phyloP scores from a whole-genome alignment of 2,329 filamentous ascomycete genomes.

The Aureobasidium sp. region DNA sequence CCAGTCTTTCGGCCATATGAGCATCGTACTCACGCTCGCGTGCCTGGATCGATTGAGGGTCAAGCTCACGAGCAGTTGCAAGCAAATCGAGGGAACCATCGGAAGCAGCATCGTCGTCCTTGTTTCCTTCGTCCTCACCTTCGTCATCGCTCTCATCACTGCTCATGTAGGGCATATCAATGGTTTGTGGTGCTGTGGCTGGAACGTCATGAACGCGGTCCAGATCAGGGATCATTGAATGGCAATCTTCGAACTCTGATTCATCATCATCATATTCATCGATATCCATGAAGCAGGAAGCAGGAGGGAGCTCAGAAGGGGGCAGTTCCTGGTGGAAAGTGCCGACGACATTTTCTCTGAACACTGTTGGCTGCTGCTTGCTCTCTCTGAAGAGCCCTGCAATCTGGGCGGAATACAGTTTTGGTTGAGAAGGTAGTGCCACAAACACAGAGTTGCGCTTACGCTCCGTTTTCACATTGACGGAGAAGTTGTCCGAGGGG shows the following conservation, averaged over 20 bases:
- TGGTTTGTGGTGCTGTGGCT: constrained; percentile 26
- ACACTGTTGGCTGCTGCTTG: constrained; percentile 24
- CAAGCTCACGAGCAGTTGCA: constrained; percentile 35
- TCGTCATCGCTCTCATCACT: constrained; percentile 21
- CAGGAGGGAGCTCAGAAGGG: constrained; percentile 36
- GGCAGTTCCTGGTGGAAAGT: constrained; percentile 56
- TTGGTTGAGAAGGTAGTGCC: neutral
- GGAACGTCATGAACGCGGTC: constrained; percentile 19
- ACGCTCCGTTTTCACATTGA: constrained; percentile 40
- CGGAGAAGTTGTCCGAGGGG: constrained; percentile 47
- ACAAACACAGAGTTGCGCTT: constrained; percentile 15
- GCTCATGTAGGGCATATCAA: constrained; percentile 23
- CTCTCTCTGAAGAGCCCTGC: constrained; percentile 26
- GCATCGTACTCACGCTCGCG: constrained; percentile 41
- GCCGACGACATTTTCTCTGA: constrained; percentile 61
- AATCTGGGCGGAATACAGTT: constrained; percentile 19
- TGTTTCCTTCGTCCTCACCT: constrained; percentile 17
- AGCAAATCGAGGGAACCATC: constrained; percentile 38
- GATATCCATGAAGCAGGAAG: constrained; percentile 34
- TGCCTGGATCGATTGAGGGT: constrained; percentile 33
- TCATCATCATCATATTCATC: constrained; percentile 30
- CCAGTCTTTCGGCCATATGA: constrained; percentile 38
- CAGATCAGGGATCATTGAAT: constrained; percentile 18
- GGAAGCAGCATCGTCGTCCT: constrained; percentile 25
- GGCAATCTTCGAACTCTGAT: constrained; percentile 28